These are phyloP conservation scores for Candolleomyces aberdarensis DNA, from an alignment of 768 basidiomycete species.

Conservation along the genomic window DNA sequence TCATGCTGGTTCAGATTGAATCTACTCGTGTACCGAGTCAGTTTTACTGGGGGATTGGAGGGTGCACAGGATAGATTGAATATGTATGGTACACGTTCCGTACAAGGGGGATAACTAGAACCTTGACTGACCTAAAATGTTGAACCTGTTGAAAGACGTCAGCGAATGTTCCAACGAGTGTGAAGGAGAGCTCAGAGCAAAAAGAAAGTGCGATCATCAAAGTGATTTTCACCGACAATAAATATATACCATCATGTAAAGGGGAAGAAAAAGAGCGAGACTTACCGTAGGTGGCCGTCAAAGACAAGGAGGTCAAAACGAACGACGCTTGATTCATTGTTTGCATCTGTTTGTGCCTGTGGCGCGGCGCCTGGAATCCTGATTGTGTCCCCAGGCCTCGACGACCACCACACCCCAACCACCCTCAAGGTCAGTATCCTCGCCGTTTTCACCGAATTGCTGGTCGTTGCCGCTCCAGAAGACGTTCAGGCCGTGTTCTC, in stretches of 20 bases:
- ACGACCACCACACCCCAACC: conserved; percentile 41
- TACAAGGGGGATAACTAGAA: neutral
- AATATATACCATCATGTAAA: conserved; percentile 35
- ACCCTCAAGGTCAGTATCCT: conserved; percentile 67
- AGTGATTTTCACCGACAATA: conserved; percentile 65
- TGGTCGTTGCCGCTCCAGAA: neutral
- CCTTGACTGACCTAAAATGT: neutral
- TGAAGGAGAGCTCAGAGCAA: conserved; percentile 37
- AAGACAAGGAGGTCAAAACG: conserved; percentile 12
- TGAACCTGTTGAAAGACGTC: neutral
- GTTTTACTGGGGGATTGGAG: neutral
- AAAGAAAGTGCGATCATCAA: conserved; percentile 46
- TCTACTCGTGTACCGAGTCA: neutral
- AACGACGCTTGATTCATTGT: conserved; percentile 1
- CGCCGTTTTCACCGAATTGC: conserved; percentile 14
- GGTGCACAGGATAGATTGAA: neutral
- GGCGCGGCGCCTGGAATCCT: conserved; percentile 18
- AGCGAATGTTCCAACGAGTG: neutral
- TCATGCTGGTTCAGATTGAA: too few relatives aligned
- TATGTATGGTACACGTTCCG: neutral
- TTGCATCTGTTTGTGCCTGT: conserved; percentile 27
- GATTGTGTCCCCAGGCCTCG: neutral
- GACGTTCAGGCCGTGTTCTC: conserved; percentile 9
- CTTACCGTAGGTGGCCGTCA: neutral
- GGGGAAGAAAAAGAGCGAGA: neutral